phyloP scores from a whole-genome alignment of 2,329 filamentous ascomycete species.

The Trichoderma asperellum region DNA sequence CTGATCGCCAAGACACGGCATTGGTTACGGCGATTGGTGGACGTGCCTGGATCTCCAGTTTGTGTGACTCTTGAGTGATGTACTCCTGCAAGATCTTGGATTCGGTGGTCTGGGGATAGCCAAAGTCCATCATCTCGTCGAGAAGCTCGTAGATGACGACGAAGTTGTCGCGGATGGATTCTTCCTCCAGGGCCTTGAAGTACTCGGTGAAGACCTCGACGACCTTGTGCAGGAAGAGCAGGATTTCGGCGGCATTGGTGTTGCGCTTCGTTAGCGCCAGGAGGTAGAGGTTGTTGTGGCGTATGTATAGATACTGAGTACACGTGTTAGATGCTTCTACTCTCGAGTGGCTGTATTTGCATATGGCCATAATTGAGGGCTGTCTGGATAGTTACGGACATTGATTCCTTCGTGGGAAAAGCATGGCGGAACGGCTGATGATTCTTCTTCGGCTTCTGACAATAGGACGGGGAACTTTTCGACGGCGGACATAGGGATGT shows the following conservation, averaged over 20 bases:
- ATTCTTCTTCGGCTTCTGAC: constrained; percentile 98
- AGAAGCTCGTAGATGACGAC: constrained; percentile 98
- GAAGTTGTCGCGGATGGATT: constrained; percentile 98
- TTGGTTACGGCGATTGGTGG: constrained; percentile 98
- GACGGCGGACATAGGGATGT: constrained; percentile 98
- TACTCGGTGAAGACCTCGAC: constrained; percentile 99
- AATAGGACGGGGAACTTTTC: constrained; percentile 96
- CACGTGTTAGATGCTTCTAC: constrained; percentile 14
- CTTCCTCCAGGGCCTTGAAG: constrained; percentile 98
- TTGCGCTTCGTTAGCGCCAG: constrained; percentile 98
- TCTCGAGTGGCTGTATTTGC: background rate
- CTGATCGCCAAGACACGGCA: constrained; percentile 95
- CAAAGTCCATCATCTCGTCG: constrained; percentile 99
- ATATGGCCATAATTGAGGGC: constrained; percentile 15
- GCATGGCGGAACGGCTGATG: constrained; percentile 93
- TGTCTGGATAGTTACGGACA: constrained; percentile 55
- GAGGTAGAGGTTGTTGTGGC: constrained; percentile 98
- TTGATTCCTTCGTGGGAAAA: constrained; percentile 99
- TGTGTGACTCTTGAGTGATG: constrained; percentile 99
- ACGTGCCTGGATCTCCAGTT: constrained; percentile 92
- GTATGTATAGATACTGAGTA: constrained; percentile 91
- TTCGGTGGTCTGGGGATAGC: constrained; percentile 97
- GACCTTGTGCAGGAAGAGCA: constrained; percentile 96
- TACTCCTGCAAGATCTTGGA: constrained; percentile 98
- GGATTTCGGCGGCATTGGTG: constrained; percentile 97